Percentiles rank a stretch among this genome's conserved stretches.
Conservation (phyloP, 805 yeast genomes). For the Maudiozyma saulgeensis region DNA sequence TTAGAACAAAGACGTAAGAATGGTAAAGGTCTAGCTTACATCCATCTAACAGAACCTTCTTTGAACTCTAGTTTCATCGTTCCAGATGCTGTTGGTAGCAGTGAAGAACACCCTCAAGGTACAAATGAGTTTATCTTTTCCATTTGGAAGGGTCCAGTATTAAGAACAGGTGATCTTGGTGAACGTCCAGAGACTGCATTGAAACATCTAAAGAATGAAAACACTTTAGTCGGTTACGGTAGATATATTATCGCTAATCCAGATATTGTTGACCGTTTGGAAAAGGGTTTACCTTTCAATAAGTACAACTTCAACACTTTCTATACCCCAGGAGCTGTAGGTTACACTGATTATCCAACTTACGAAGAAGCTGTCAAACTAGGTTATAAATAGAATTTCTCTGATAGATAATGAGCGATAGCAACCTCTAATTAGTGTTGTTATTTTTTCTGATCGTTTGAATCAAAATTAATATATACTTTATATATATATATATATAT, state of each 20-base stretch:
- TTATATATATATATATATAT: too few relatives aligned
- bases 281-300: slow-evolving; percentile 31
- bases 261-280: slow-evolving; percentile 37
- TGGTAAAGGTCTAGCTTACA: slow-evolving; percentile 32
- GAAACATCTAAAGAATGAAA: slow-evolving; percentile 29
- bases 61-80: slow-evolving; percentile 16
- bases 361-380: slow-evolving; percentile 14
- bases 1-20: slow-evolving; percentile 30
- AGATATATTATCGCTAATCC: slow-evolving; percentile 20
- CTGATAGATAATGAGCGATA: too few relatives aligned
- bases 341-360: slow-evolving; percentile 4
- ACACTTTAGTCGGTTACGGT: slow-evolving; percentile 38
- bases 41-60: slow-evolving; percentile 39
- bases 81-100: slow-evolving; percentile 10
- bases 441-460: too few relatives aligned
- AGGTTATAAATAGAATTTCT: slow-evolving; percentile 1
- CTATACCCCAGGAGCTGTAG: slow-evolving; percentile 37
- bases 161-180: slow-evolving; percentile 32
- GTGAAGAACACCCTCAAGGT: slow-evolving; percentile 20
- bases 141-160: slow-evolving; percentile 36
- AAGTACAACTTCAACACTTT: slow-evolving; percentile 40
- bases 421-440: too few relatives aligned
- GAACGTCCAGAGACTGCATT: slow-evolving; percentile 17
- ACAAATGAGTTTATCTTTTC: slow-evolving; percentile 30
- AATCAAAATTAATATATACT: too few relatives aligned